phyloP scores from a whole-genome alignment of 352 stramenopile species.

The Pythium aquatile region DNA sequence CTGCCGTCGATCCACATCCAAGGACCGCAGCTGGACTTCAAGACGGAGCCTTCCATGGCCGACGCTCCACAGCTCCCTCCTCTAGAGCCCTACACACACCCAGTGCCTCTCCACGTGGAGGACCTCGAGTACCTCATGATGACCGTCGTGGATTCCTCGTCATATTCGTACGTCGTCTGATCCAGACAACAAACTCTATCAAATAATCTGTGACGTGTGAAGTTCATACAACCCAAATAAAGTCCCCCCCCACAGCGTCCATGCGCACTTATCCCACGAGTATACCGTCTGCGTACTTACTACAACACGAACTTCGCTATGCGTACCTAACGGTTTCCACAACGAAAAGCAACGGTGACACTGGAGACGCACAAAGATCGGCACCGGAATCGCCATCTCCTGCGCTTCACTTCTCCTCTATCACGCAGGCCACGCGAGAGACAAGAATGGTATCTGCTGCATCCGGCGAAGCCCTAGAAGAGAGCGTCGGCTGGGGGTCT shows the following conservation, averaged over 20 bases:
- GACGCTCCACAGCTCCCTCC: not conserved
- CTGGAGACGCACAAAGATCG: slow-evolving; percentile 13
- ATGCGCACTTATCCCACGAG: not conserved
- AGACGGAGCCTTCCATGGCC: not conserved
- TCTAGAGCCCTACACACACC: slow-evolving; percentile 18
- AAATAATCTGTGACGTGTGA: slow-evolving; percentile 18
- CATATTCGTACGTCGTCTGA: not conserved
- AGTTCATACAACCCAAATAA: not conserved
- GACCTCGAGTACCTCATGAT: slow-evolving; percentile 24
- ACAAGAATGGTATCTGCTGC: too few relatives aligned
- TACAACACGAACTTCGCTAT: too few relatives aligned
- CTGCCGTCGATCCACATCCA: slow-evolving; percentile 9
- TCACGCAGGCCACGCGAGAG: not conserved
- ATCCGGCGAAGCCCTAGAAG: too few relatives aligned
- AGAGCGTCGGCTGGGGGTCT: not conserved
- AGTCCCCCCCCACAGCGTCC: not conserved
- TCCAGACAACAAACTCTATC: not conserved
- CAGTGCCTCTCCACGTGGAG: slow-evolving; percentile 18
- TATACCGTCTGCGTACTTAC: not conserved
- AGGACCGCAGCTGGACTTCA: not conserved
- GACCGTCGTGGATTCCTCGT: slow-evolving; percentile 19
- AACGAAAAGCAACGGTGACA: slow-evolving; percentile 12
- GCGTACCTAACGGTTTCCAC: too few relatives aligned
- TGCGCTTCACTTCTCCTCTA: not conserved
- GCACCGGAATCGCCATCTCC: not conserved